Evolutionary conservation across 2,329 filamentous ascomycete species (phyloP).

Genomic region (Colletotrichum siamense): DNA sequence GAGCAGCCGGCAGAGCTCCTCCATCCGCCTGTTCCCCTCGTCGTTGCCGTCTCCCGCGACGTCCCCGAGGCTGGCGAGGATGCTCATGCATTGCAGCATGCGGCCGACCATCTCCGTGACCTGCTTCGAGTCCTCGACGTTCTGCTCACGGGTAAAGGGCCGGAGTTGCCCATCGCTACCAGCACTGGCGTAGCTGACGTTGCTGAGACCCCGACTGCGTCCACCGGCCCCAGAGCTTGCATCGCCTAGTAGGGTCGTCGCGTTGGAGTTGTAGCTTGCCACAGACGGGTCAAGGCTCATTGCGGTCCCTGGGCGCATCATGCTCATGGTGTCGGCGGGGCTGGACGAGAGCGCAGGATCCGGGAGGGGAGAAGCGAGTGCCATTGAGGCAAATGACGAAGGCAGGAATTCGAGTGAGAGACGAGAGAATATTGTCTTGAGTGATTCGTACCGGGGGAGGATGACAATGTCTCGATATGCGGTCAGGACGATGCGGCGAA

Average conservation of each 20-base stretch:
- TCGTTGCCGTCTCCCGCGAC: constrained; percentile 60
- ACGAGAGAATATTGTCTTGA: constrained; percentile 90
- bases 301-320: constrained; percentile 72
- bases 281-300: constrained; percentile 75
- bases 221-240: constrained; percentile 57
- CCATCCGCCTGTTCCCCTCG: constrained; percentile 77
- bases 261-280: constrained; percentile 81
- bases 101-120: constrained; percentile 93
- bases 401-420: constrained; percentile 81
- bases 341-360: constrained; percentile 56
- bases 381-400: constrained; percentile 55
- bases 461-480: constrained; percentile 90
- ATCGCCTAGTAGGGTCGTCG: constrained; percentile 79
- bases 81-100: constrained; percentile 95
- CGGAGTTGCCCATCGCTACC: constrained; percentile 50
- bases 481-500: constrained; percentile 86
- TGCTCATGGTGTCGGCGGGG: constrained; percentile 44
- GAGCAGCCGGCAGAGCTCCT: constrained; percentile 82
- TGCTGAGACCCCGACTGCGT: constrained; percentile 83
- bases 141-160: constrained; percentile 65
- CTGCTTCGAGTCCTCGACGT: constrained; percentile 73
- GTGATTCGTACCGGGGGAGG: constrained; percentile 83
- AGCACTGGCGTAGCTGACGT: constrained; percentile 72
- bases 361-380: constrained; percentile 57
- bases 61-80: constrained; percentile 72